These are phyloP conservation scores for Rasamsonia emersonii DNA, from an alignment of 2,329 filamentous ascomycete genomes.

Conservation along the genomic window DNA sequence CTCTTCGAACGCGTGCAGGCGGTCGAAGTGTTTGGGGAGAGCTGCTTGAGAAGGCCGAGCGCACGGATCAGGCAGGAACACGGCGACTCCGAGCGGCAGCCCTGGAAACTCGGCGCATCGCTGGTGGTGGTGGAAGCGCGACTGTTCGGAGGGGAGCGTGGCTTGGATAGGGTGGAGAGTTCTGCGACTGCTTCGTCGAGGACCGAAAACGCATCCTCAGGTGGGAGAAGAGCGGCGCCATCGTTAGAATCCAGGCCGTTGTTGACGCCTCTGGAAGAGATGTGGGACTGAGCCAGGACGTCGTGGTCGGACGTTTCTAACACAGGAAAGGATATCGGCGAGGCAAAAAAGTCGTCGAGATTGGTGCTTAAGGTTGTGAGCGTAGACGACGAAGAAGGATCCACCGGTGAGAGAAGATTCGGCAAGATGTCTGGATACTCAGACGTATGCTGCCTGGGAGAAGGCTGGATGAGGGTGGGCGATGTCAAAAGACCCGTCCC, in stretches of 20 bases:
- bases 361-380: slow-evolving; percentile 5
- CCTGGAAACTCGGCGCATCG: background rate
- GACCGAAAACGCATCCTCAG: background rate
- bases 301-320: no score
- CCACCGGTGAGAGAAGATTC: slow-evolving; percentile 2
- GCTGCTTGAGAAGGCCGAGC: background rate
- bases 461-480: background rate
- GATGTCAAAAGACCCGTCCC: no score
- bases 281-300: no score
- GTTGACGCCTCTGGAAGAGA: no score
- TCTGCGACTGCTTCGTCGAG: background rate
- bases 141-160: no score
- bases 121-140: no score
- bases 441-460: no score
- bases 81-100: background rate
- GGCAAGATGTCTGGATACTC: background rate
- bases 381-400: background rate
- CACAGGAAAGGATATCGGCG: slow-evolving; percentile 10
- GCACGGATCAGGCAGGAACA: background rate
- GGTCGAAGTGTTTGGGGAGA: background rate
- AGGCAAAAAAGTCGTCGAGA: slow-evolving; percentile 11
- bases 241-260: slow-evolving; percentile 1
- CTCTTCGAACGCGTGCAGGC: background rate
- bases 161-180: no score
- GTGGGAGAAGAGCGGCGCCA: background rate